Evolutionary conservation across 1,284 basidiomycete species (phyloP).

Genomic region (Ceratobasidium sp.): DNA sequence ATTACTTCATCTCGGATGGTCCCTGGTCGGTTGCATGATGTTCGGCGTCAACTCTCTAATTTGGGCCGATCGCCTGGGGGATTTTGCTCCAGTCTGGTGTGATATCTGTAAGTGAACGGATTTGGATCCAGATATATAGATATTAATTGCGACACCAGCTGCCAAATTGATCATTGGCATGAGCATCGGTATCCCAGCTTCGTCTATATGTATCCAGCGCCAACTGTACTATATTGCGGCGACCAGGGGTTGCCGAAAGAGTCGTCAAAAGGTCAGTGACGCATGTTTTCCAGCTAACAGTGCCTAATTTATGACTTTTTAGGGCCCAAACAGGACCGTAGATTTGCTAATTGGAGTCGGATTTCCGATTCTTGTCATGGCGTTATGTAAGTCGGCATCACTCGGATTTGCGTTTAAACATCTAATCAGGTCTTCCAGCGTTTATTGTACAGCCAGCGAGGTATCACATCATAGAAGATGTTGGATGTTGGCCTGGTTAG

Average conservation of each 20-base stretch:
- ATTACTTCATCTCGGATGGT: not conserved
- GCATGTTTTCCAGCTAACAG: no score
- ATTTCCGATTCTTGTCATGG: constrained; percentile 63
- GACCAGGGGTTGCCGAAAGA: constrained; percentile 53
- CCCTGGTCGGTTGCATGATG: not conserved
- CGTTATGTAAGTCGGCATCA: constrained; percentile 67
- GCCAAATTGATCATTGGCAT: constrained; percentile 56
- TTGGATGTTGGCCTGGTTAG: constrained; percentile 46
- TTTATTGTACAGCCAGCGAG: constrained; percentile 41
- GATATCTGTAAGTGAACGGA: not conserved
- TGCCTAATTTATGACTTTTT: not conserved
- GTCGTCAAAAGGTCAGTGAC: no score
- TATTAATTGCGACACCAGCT: constrained; percentile 54
- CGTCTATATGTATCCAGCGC: constrained; percentile 65
- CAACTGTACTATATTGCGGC: constrained; percentile 65
- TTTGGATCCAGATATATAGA: not conserved
- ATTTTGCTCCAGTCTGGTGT: not conserved
- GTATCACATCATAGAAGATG: constrained; percentile 47
- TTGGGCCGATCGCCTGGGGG: not conserved
- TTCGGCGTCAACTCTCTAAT: not conserved
- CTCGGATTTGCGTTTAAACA: no score
- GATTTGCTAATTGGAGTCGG: constrained; percentile 64
- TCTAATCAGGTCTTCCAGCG: constrained; percentile 11
- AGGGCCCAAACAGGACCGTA: constrained; percentile 52
- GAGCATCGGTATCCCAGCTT: constrained; percentile 60